Base-by-base conservation (phyloP, 2,329 filamentous ascomycete genomes). In the Thelonectria blattea region DNA sequence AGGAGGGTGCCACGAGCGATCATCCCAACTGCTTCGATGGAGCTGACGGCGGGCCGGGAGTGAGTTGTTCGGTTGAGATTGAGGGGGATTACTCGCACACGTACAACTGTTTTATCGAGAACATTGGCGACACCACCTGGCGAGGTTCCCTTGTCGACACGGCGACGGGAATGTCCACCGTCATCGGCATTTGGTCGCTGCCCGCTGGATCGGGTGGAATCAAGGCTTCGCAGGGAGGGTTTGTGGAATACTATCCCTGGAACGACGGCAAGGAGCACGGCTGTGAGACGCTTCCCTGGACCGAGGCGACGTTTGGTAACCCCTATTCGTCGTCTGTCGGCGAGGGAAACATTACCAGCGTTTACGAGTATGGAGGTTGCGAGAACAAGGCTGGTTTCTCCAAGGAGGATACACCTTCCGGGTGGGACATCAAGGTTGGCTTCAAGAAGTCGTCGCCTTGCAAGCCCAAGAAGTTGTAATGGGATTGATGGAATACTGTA, bases 31-130 rank as follows among this genome's bases (percentile, higher is more conserved):
- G 72, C 66, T 2, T 67, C 46, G 1, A 65, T 50, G 56, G 71
- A 30, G 65, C 73, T 58, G 65, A 75, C 52, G 58, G 68, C 58
- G 48, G 70, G 45, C 63, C 71, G 53, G 58, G 68, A 10, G 59
- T 70, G 9, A 67, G 71, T 55, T 68, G 68, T 55, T 39, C 62
- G 17, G 9, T 69, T 5, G 61, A 65, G 2, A 48, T 70, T 6
- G 22, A 42, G 1, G 59, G 56, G 3, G 53, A 62, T 30, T 72
- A 71, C 48, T 51, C 27, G 6, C 48, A 65, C 42, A 68, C 58
- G 8, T 69, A 62, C 32, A 60, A 69, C 56, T 20, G 66, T 6
- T 48, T 61, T 11, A 54, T 72, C 18, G 49, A 63, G 51, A 63
- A 65, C 22, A 55, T 48, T 1, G 58, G 52, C 8, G 63, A 45